These are phyloP conservation scores for Mortierella sp. DNA, from an alignment of 371 early-diverging fungal species.

Conservation along the genomic window DNA sequence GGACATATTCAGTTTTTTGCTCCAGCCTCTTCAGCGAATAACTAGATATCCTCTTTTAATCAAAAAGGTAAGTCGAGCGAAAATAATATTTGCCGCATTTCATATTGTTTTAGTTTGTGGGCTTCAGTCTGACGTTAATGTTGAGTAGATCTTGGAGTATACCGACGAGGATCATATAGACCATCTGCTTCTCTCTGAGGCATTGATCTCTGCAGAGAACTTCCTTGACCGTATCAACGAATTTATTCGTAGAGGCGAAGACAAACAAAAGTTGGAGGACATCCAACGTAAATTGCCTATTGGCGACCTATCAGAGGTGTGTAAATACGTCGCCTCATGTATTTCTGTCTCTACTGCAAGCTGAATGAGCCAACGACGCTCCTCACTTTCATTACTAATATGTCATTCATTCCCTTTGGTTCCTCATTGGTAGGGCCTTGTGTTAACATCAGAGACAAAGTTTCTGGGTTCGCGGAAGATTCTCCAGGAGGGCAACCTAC, in stretches of 20 bases:
- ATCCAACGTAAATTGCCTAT: constrained; percentile 79
- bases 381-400: neutral
- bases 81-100: too few relatives aligned
- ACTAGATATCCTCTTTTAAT: constrained; percentile 93
- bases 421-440: constrained; percentile 60
- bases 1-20: constrained; percentile 88
- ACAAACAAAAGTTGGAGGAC: constrained; percentile 79
- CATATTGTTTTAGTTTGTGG: too few relatives aligned
- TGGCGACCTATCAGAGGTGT: constrained; percentile 68
- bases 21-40: constrained; percentile 95
- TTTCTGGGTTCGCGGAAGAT: constrained; percentile 78
- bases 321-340: neutral
- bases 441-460: constrained; percentile 74
- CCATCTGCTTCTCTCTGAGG: constrained; percentile 77
- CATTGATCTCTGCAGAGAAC: constrained; percentile 77
- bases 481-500: constrained; percentile 85
- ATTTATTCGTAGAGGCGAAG: constrained; percentile 82
- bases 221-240: constrained; percentile 85
- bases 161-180: constrained; percentile 88
- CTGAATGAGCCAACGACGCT: neutral
- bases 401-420: neutral
- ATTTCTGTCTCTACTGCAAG: neutral
- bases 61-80: constrained; percentile 69
- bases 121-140: neutral
- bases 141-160: constrained; percentile 80